Conservation (phyloP, 768 basidiomycete genomes). For the Roridomyces roridus region DNA sequence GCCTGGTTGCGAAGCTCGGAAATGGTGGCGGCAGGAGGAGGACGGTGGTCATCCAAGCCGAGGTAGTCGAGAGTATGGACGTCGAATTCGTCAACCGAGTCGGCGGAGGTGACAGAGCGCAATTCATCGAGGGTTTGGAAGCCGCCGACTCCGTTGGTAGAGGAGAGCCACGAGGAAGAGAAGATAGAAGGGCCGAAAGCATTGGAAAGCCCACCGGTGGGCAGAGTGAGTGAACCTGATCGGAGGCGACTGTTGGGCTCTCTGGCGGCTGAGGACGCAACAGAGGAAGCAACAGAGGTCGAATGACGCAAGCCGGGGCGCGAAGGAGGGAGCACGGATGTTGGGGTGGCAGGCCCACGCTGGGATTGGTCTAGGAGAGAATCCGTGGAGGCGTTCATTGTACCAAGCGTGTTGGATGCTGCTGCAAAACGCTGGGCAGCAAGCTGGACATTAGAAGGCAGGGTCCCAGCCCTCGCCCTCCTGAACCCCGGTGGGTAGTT, state of each 20-base stretch:
- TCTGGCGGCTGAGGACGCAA: constrained; percentile 53
- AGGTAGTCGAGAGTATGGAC: constrained; percentile 97
- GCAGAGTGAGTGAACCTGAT: constrained; percentile 91
- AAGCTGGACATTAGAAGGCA: constrained; percentile 93
- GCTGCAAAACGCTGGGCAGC: constrained; percentile 84
- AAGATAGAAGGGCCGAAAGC: constrained; percentile 91
- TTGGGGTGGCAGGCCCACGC: constrained; percentile 54
- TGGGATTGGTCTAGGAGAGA: constrained; percentile 54
- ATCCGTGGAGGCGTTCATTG: constrained; percentile 49
- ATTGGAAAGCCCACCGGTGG: constrained; percentile 76
- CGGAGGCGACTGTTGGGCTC: constrained; percentile 85
- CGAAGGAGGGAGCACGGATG: constrained; percentile 51
- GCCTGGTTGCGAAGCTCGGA: constrained; percentile 89
- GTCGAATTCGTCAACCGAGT: constrained; percentile 86
- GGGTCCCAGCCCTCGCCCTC: constrained; percentile 95
- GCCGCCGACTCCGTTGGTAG: constrained; percentile 60
- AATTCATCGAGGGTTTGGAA: constrained; percentile 79
- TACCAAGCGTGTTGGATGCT: constrained; percentile 61
- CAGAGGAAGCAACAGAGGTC: constrained; percentile 67
- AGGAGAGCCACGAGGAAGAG: constrained; percentile 86
- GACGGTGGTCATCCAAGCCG: constrained; percentile 85
- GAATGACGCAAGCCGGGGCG: constrained; percentile 79
- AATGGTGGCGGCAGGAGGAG: constrained; percentile 86
- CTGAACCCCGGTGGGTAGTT: constrained; percentile 88
- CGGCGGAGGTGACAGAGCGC: constrained; percentile 79